Conservation (phyloP, 1,139 yeast species). For the Taiozyma onychis region DNA sequence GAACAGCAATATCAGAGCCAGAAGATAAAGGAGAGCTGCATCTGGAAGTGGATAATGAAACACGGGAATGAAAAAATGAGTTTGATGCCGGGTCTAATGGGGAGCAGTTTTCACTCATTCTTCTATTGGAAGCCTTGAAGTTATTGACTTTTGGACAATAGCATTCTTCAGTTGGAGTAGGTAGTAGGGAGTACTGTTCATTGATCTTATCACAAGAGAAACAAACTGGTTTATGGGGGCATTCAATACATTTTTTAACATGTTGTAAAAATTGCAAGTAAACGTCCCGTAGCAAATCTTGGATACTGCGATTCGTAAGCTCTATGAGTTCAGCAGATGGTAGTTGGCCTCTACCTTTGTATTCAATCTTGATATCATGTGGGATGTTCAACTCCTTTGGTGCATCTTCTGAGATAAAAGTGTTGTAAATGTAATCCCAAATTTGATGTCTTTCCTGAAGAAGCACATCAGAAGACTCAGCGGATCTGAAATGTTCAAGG, state of each 20-base stretch:
- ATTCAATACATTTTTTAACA: slow-evolving; percentile 6
- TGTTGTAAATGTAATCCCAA: slow-evolving; percentile 18
- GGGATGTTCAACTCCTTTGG: slow-evolving; percentile 23
- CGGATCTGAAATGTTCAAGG: slow-evolving; percentile 2
- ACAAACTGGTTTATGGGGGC: background rate
- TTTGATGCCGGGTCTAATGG: slow-evolving; percentile 15
- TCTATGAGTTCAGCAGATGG: slow-evolving; percentile 15
- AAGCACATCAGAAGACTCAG: slow-evolving; percentile 1
- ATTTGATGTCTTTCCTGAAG: slow-evolving; percentile 10
- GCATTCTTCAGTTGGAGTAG: slow-evolving; percentile 14
- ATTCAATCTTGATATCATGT: slow-evolving; percentile 16
- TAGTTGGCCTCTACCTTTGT: slow-evolving; percentile 7
- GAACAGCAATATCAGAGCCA: background rate
- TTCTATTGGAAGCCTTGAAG: slow-evolving; percentile 4
- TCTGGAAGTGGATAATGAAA: slow-evolving; percentile 5
- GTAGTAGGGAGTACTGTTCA: slow-evolving; percentile 13
- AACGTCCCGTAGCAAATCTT: slow-evolving; percentile 20
- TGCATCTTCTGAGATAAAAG: slow-evolving; percentile 19
- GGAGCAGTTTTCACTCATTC: slow-evolving; percentile 14
- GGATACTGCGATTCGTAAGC: slow-evolving; percentile 16
- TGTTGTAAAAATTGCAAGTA: slow-evolving; percentile 19
- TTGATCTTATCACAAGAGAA: slow-evolving; percentile 6
- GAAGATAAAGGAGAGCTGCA: slow-evolving; percentile 15
- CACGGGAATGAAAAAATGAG: background rate
- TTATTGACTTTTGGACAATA: background rate